Percentiles rank a stretch among this genome's conserved stretches.
phyloP scores from a whole-genome alignment of 768 basidiomycete genomes.

The Amylocystis lapponica region DNA sequence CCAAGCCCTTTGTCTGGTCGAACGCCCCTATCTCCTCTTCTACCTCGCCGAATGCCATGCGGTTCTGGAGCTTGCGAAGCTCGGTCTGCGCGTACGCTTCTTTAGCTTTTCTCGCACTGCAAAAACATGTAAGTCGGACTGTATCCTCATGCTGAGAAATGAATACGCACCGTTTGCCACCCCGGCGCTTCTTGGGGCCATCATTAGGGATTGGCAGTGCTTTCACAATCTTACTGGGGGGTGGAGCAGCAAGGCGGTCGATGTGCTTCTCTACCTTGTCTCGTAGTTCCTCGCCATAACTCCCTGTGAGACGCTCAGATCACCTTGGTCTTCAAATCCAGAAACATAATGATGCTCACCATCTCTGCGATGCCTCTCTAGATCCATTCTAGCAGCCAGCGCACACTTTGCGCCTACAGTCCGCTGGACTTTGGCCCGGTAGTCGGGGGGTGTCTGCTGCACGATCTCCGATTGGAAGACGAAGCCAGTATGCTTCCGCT shows the following conservation, averaged over 20 bases:
- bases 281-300: slow-evolving; percentile 75
- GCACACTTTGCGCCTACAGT: slow-evolving; percentile 91
- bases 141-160: background rate
- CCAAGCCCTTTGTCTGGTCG: slow-evolving; percentile 96
- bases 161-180: slow-evolving; percentile 76
- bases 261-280: slow-evolving; percentile 93
- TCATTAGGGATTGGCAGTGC: slow-evolving; percentile 93
- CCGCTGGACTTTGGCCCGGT: slow-evolving; percentile 86
- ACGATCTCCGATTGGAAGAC: slow-evolving; percentile 92
- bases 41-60: slow-evolving; percentile 91
- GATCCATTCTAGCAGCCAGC: slow-evolving; percentile 88
- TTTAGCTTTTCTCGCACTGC: slow-evolving; percentile 93
- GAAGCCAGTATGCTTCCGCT: slow-evolving; percentile 93
- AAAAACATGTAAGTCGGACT: slow-evolving; percentile 3
- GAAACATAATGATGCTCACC: slow-evolving; percentile 49
- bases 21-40: slow-evolving; percentile 96
- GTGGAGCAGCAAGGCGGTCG: slow-evolving; percentile 87
- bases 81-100: slow-evolving; percentile 98
- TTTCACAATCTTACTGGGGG: slow-evolving; percentile 89
- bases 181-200: slow-evolving; percentile 91
- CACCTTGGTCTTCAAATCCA: too few relatives aligned
- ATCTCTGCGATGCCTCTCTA: slow-evolving; percentile 78
- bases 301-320: slow-evolving; percentile 40
- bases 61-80: slow-evolving; percentile 92
- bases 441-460: slow-evolving; percentile 79